Conservation (phyloP, 225 moss, liverwort and hornwort genomes). For the Asterella californica region DNA sequence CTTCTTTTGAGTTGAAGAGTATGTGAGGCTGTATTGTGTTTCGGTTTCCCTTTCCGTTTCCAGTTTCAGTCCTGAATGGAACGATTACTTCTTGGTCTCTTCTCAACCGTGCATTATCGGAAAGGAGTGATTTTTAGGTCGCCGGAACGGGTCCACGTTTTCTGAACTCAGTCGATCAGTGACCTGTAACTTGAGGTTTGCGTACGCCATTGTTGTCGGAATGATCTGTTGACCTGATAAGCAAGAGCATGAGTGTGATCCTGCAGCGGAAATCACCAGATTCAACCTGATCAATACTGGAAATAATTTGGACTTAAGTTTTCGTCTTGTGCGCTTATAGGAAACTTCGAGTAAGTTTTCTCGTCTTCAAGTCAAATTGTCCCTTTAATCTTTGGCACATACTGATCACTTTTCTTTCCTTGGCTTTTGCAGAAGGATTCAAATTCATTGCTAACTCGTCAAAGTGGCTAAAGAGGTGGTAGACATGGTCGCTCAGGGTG, state of each 20-base stretch:
- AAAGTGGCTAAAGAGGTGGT: conserved; percentile 18
- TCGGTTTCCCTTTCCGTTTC: no score
- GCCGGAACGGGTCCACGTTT: background rate
- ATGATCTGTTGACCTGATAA: background rate
- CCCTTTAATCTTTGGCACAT: background rate
- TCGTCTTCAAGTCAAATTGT: background rate
- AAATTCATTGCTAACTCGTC: background rate
- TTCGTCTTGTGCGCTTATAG: background rate
- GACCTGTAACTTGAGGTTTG: background rate
- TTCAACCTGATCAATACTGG: background rate
- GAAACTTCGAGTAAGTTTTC: background rate
- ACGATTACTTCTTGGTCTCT: no score
- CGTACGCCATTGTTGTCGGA: background rate
- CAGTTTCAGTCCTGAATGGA: no score
- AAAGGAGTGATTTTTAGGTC: background rate
- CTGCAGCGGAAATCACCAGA: background rate
- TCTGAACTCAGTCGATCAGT: background rate
- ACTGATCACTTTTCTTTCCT: background rate
- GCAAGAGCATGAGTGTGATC: background rate
- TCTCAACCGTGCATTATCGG: no score
- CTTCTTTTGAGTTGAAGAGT: background rate
- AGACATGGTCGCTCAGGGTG: conserved; percentile 24
- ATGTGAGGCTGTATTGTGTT: no score
- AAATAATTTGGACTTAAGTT: background rate
- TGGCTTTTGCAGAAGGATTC: background rate